Evolutionary conservation across 306 rosid genomes (phyloP).

Genomic region (Quercus glauca): DNA sequence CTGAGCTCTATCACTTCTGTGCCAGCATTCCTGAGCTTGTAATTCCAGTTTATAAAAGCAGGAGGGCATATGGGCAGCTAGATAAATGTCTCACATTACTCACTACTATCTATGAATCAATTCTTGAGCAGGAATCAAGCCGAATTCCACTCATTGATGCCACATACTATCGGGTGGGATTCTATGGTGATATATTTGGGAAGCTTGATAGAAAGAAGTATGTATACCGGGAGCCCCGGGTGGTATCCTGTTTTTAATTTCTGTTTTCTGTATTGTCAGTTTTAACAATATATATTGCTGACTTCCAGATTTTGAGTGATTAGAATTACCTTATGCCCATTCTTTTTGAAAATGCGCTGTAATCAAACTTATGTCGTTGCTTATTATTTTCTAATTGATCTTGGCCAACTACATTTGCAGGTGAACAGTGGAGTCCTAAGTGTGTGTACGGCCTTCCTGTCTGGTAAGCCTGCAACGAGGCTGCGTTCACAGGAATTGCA

Average conservation of each 20-base stretch:
- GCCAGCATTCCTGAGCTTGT: slow-evolving; percentile 97
- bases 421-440: slow-evolving; percentile 96
- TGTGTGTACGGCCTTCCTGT: slow-evolving; percentile 96
- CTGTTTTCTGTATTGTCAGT: background rate
- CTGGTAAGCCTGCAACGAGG: slow-evolving; percentile 96
- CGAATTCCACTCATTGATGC: slow-evolving; percentile 97
- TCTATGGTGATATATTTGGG: slow-evolving; percentile 87
- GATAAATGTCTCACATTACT: slow-evolving; percentile 92
- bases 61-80: slow-evolving; percentile 88
- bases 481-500: slow-evolving; percentile 93
- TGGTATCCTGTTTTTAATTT: background rate
- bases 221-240: slow-evolving; percentile 87
- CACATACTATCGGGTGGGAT: slow-evolving; percentile 94
- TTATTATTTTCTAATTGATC: slow-evolving; percentile 10
- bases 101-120: slow-evolving; percentile 81
- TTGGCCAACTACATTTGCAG: slow-evolving; percentile 37
- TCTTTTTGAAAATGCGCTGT: no score
- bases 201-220: slow-evolving; percentile 81
- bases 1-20: slow-evolving; percentile 95
- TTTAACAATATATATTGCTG: background rate
- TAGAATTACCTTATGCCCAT: background rate
- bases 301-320: background rate
- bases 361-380: background rate
- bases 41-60: slow-evolving; percentile 90
- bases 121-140: slow-evolving; percentile 96